Conservation (phyloP, 305 asterid genomes). For the Plantago coronopus region DNA sequence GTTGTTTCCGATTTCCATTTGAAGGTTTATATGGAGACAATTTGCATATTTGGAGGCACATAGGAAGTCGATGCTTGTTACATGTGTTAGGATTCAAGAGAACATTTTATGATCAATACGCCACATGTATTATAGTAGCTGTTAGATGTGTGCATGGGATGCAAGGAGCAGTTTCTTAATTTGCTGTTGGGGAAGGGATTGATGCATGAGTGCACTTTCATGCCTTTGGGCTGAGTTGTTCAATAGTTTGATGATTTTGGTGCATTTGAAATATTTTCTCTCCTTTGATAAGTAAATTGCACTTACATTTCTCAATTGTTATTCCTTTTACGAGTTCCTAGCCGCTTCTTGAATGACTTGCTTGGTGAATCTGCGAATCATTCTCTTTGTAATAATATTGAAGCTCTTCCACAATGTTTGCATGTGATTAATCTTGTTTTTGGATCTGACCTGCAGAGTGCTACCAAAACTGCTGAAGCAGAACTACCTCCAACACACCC, state of each 20-base stretch:
- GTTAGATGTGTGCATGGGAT: not conserved
- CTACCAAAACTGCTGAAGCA: constrained; percentile 64
- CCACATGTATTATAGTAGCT: not conserved
- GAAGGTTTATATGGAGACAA: too few species aligned
- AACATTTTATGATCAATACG: too few species aligned
- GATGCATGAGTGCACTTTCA: not conserved
- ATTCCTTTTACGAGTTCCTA: not conserved
- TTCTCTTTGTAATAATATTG: not conserved
- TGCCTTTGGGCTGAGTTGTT: not conserved
- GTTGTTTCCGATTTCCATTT: too few species aligned
- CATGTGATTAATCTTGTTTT: constrained; percentile 17
- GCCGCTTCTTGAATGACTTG: not conserved
- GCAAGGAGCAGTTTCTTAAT: constrained; percentile 4
- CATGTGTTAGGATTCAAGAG: too few species aligned
- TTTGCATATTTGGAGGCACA: too few species aligned
- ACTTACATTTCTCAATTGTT: not conserved
- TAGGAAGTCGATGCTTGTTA: too few species aligned
- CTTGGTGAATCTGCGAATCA: not conserved
- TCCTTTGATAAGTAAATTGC: constrained; percentile 6
- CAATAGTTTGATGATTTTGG: not conserved
- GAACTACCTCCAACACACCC: constrained; percentile 91
- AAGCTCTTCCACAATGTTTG: not conserved
- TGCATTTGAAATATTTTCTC: not conserved
- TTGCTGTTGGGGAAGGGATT: not conserved
- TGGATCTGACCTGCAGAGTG: constrained; percentile 37